These are phyloP conservation scores for Leavenworthia alabamica DNA, from an alignment of 345 rosid species.

Conservation along the genomic window DNA sequence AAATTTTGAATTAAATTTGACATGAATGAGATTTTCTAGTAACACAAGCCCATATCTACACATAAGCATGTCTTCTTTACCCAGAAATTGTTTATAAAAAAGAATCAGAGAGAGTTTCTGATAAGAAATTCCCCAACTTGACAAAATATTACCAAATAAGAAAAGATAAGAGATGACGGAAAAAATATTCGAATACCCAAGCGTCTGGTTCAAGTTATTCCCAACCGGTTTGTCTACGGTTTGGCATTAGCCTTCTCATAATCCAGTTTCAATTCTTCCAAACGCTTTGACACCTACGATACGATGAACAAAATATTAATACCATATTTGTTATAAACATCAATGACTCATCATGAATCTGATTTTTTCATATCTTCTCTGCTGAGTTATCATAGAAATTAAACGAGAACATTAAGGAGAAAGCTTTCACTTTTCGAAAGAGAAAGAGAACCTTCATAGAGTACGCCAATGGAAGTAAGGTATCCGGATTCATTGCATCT, in stretches of 20 bases:
- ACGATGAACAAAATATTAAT: not conserved
- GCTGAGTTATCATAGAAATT: not conserved
- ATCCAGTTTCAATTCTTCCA: constrained; percentile 57
- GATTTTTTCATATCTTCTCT: not conserved
- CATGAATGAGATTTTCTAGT: constrained; percentile 1
- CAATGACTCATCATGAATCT: not conserved
- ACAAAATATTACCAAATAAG: constrained; percentile 6
- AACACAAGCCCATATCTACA: not conserved
- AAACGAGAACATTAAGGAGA: not conserved
- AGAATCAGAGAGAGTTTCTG: constrained; percentile 5
- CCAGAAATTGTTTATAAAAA: constrained; percentile 8
- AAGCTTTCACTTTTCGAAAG: not conserved
- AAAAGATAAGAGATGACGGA: constrained; percentile 1
- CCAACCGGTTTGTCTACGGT: constrained; percentile 10
- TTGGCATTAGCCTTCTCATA: constrained; percentile 51
- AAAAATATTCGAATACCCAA: constrained; percentile 4
- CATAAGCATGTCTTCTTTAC: not conserved
- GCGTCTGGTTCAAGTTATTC: not conserved
- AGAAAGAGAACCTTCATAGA: constrained; percentile 63
- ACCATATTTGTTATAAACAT: not conserved
- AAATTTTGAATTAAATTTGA: not conserved
- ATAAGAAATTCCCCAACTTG: constrained; percentile 25
- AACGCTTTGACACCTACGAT: constrained; percentile 61
- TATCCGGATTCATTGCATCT: constrained; percentile 88
- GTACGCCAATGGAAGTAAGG: constrained; percentile 76